A percentile compares a stretch with the other conserved stretches of the same genome.
Conservation (phyloP, 192 early-diverging fungal genomes). For the Coemansia sp. region DNA sequence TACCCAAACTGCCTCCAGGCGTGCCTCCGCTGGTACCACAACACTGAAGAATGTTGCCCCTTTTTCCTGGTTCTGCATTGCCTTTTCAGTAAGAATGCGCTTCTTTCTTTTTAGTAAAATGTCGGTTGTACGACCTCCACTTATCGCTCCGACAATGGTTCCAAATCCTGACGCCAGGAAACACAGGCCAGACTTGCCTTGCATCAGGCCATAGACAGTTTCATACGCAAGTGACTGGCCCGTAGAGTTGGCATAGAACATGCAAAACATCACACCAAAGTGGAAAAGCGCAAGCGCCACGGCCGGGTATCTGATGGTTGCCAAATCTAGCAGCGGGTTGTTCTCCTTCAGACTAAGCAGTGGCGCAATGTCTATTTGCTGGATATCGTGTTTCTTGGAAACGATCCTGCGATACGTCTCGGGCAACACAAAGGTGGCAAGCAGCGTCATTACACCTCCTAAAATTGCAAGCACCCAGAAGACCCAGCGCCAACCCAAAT, state of each 20-base stretch:
- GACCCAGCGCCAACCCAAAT: conserved; percentile 20
- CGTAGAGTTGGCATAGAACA: too few species aligned
- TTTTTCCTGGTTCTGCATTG: background rate
- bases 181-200: too few species aligned
- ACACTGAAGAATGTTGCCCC: background rate
- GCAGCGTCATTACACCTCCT: too few species aligned
- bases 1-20: too few species aligned
- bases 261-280: too few species aligned
- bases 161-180: too few species aligned
- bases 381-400: conserved; percentile 23
- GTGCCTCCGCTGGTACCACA: too few species aligned
- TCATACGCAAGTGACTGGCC: too few species aligned
- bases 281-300: conserved; percentile 34
- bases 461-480: conserved; percentile 13
- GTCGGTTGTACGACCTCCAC: conserved; percentile 38
- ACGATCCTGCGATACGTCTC: conserved; percentile 26
- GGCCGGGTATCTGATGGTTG: conserved; percentile 32
- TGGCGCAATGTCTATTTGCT: conserved; percentile 35
- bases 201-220: too few species aligned
- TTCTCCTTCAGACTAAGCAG: conserved; percentile 19
- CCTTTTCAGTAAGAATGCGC: background rate
- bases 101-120: conserved; percentile 17
- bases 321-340: conserved; percentile 43
- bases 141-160: too few species aligned
- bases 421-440: conserved; percentile 44